phyloP scores from a whole-genome alignment of 163 green algal species.

The Coccomyxa subellipsoidea region DNA sequence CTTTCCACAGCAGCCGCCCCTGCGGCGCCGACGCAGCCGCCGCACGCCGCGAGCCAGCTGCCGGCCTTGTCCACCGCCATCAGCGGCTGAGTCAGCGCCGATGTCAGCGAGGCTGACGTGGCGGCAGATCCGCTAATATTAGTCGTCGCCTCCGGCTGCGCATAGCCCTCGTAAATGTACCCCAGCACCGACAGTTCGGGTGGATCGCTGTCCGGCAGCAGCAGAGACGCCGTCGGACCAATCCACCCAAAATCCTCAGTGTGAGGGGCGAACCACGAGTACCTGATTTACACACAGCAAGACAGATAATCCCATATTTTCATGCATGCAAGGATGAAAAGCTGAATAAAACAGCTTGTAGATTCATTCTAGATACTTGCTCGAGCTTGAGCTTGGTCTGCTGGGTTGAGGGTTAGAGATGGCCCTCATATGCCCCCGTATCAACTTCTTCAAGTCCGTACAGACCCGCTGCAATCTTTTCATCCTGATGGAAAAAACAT shows the following conservation, averaged over 20 bases:
- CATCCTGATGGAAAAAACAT: no score
- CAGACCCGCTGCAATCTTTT: no score
- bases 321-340: no score
- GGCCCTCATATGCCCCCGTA: no score
- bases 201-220: not conserved
- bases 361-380: no score
- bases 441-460: no score
- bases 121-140: not conserved
- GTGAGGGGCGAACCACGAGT: slow-evolving; percentile 4
- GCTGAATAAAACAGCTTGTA: no score
- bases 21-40: not conserved
- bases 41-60: not conserved
- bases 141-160: not conserved
- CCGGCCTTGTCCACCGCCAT: not conserved
- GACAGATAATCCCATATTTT: no score
- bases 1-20: not conserved
- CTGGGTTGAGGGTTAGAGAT: no score
- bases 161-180: not conserved
- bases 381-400: no score
- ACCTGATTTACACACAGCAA: no score
- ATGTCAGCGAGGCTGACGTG: not conserved
- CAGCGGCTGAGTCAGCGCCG: not conserved
- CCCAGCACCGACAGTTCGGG: not conserved
- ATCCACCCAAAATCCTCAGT: not conserved
- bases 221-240: not conserved